Evolutionary conservation across 208 protist species (phyloP), one percentile per base, ranked within the genome.

Genomic region (Crithidia bombi): DNA sequence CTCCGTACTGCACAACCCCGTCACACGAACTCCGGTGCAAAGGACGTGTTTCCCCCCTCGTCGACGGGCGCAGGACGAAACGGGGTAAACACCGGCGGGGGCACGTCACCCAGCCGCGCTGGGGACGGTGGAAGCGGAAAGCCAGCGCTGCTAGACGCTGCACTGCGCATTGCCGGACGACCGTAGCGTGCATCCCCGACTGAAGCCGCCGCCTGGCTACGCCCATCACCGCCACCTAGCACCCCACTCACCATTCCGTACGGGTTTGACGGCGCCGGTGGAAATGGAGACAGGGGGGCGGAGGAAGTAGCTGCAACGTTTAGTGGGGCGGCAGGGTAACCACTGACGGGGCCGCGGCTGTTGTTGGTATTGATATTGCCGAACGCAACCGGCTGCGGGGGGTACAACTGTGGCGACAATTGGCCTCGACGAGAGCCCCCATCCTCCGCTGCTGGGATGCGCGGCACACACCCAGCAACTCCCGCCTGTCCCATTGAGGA

Each of bases 21-120:
- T 30, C n/a, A 66, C 1, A 65, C 46, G 28, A 25, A 66, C 1
- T 66, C 61, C 0, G 43, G 61, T 0, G 61, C 10, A 5, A 46
- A n/a, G n/a, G 46, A 36, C 3, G 28, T 0, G 26, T 28, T 14
- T 6, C 52, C 14, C n/a, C 14, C 43, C 5, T 54, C 35, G 3
- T 41, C 26, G 17, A 19, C 5, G 14, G 21, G 44, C 4, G 44
- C 43, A 19, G 46, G 47, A 5, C 28, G 59, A 39, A 69, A 74
- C 5, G 64, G 65, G 0, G 58, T 33, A 12, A 66, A 67, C 25
- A 64, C 59, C 26, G 69, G 36, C 7, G 59, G 69, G 5, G 54
- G 69, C 23, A 26, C 32, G 10, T 32, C 54, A 2, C 36, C 43
- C 11, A 32, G 14, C 3, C 41, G 36, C 15, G 47, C 9, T 0